Percentiles rank a stretch among this genome's conserved stretches.
phyloP scores from a whole-genome alignment of 768 basidiomycete genomes.

The Botryobasidium botryosum region DNA sequence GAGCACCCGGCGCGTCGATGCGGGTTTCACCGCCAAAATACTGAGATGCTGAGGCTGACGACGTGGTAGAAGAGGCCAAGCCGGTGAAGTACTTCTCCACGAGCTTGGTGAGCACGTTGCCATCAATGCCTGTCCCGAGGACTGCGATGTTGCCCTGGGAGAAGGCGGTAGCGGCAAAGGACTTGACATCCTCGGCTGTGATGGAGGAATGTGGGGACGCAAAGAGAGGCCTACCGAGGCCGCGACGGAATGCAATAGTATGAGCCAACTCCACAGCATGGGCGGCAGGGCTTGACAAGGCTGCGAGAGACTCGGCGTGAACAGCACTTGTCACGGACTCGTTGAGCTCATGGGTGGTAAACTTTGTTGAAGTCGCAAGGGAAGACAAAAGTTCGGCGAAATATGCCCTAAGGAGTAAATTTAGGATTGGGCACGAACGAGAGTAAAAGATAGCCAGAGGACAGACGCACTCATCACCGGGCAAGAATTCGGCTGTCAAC shows the following conservation, averaged over 20 bases:
- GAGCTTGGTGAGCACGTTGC: conserved; percentile 47
- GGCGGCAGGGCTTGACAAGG: conserved; percentile 39
- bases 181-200: conserved; percentile 50
- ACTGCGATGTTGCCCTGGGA: conserved; percentile 67
- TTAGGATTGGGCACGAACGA: not conserved
- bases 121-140: conserved; percentile 73
- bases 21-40: conserved; percentile 84
- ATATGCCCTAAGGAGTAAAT: conserved; percentile 41
- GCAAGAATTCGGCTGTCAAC: conserved; percentile 86
- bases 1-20: conserved; percentile 35
- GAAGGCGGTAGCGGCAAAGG: conserved; percentile 58
- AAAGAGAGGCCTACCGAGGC: conserved; percentile 83
- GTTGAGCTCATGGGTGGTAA: conserved; percentile 26
- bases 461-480: conserved; percentile 80
- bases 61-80: conserved; percentile 13
- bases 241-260: conserved; percentile 78
- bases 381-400: conserved; percentile 83
- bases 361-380: conserved; percentile 68
- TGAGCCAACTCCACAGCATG: conserved; percentile 80
- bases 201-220: conserved; percentile 50
- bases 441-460: not conserved
- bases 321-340: conserved; percentile 38
- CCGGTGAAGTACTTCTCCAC: conserved; percentile 46
- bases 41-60: conserved; percentile 25
- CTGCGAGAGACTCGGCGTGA: conserved; percentile 48